A percentile compares a stretch with the other conserved stretches of the same genome.
Conservation (phyloP, 2,329 filamentous ascomycete species). For the Colletotrichum orchidophilum region DNA sequence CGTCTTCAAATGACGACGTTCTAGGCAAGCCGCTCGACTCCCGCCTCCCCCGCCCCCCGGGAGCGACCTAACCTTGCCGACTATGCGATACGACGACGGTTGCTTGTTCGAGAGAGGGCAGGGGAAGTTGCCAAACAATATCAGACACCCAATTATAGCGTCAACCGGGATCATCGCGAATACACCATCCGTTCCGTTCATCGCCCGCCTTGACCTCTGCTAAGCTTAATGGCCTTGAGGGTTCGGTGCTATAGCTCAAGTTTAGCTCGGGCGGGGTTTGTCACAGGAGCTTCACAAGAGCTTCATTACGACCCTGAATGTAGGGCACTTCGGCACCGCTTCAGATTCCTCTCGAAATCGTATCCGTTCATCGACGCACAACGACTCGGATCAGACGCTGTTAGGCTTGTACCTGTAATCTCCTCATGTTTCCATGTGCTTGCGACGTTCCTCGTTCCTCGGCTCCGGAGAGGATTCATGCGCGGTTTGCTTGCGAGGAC, state of each 20-base stretch:
- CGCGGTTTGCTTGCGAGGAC: no score
- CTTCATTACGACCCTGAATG: not conserved
- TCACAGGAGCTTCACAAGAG: not conserved
- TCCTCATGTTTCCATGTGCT: not conserved
- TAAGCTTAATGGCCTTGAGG: not conserved
- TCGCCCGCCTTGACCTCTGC: not conserved
- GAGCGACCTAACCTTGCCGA: not conserved
- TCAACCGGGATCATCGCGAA: not conserved
- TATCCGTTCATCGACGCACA: not conserved
- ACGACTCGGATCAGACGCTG: not conserved
- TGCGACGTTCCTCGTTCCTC: not conserved
- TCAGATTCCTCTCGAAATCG: not conserved
- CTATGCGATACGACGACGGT: not conserved
- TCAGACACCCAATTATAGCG: not conserved
- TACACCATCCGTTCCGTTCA: not conserved
- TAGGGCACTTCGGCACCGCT: not conserved
- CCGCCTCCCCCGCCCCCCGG: no score
- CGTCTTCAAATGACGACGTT: no score
- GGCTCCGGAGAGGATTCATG: no score
- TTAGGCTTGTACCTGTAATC: not conserved
- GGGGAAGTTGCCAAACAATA: not conserved
- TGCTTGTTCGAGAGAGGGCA: not conserved
- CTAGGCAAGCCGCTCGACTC: no score
- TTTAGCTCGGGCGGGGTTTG: not conserved
- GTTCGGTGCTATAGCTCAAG: not conserved